These are phyloP conservation scores for Neurospora sp. DNA, from an alignment of 495 filamentous ascomycete species.

Conservation along the genomic window DNA sequence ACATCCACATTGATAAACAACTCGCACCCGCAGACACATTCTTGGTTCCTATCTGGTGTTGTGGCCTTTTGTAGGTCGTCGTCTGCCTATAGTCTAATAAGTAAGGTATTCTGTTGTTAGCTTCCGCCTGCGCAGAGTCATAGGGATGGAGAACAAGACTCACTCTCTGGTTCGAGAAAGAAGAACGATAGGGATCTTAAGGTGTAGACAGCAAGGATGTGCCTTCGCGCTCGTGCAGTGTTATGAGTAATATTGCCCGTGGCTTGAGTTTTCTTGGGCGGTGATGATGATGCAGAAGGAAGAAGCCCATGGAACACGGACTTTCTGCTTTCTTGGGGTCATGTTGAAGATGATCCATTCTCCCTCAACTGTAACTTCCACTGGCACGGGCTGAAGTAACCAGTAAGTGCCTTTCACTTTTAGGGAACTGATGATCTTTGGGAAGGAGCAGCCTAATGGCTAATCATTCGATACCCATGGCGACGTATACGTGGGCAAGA, in stretches of 20 bases:
- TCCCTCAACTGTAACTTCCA: not conserved
- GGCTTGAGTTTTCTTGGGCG: not conserved
- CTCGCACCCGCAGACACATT: not conserved
- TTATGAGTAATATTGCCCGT: fast-evolving
- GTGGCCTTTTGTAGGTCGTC: not conserved
- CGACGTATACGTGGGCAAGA: not conserved
- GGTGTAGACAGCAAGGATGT: not conserved
- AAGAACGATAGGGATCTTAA: not conserved
- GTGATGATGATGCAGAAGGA: not conserved
- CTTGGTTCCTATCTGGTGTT: not conserved
- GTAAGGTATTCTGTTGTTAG: not conserved
- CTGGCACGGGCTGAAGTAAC: not conserved
- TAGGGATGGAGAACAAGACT: not conserved
- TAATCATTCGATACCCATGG: not conserved
- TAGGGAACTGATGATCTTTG: not conserved
- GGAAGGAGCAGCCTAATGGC: not conserved
- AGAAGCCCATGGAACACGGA: not conserved
- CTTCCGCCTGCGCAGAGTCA: not conserved
- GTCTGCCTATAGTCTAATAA: not conserved
- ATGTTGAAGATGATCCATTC: not conserved
- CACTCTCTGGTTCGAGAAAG: not conserved
- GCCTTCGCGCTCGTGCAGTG: not conserved
- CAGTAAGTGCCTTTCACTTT: not conserved
- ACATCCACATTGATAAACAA: not conserved
- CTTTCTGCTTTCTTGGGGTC: not conserved